Evolutionary conservation across 306 rosid genomes (phyloP).

Genomic region (Dicorynia guianensis): DNA sequence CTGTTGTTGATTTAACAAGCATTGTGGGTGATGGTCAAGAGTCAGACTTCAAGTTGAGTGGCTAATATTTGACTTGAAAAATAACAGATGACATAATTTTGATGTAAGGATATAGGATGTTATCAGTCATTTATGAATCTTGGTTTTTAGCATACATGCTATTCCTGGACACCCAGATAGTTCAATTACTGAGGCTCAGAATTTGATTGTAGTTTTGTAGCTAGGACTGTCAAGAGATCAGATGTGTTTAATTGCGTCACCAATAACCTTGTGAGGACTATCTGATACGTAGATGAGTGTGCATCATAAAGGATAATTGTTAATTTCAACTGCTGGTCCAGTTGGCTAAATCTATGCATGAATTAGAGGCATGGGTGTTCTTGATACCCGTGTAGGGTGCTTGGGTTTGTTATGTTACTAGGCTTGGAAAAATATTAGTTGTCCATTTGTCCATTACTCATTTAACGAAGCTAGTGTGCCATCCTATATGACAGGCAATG

Average conservation of each 20-base stretch:
- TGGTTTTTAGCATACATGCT: not conserved
- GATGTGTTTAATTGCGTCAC: not conserved
- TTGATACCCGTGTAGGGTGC: too few relatives aligned
- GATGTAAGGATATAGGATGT: too few relatives aligned
- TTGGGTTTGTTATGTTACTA: too few relatives aligned
- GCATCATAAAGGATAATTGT: not conserved
- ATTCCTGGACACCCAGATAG: not conserved
- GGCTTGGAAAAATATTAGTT: too few relatives aligned
- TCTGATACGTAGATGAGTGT: not conserved
- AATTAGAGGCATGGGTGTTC: not conserved
- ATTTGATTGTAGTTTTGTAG: not conserved
- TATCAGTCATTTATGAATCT: not conserved
- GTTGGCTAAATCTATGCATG: not conserved
- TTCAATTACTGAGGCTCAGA: too few relatives aligned
- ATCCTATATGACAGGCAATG: not conserved
- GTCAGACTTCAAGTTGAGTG: not conserved
- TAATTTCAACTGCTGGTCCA: not conserved
- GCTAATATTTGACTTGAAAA: not conserved
- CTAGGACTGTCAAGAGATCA: not conserved
- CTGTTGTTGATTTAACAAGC: constrained; percentile 5
- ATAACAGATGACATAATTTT: too few relatives aligned
- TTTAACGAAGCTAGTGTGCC: too few relatives aligned
- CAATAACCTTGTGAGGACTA: not conserved
- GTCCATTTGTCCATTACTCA: too few relatives aligned
- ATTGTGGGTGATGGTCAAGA: not conserved